Evolutionary conservation across 2,329 filamentous ascomycete genomes (phyloP), one percentile per base, ranked within the genome.

Genomic region (Camptophora hylomeconis): DNA sequence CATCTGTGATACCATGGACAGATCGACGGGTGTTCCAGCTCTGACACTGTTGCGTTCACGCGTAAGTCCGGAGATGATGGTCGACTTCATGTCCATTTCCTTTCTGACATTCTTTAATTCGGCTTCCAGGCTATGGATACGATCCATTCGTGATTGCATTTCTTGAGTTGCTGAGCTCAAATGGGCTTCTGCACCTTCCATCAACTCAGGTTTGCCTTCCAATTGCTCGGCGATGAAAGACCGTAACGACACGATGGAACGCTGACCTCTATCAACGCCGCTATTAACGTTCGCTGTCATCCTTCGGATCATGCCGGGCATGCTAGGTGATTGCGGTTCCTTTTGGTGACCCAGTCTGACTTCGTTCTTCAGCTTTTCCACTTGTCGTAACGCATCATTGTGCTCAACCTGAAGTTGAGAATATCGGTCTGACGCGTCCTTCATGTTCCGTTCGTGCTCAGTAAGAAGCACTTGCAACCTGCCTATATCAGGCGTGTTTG

Each of bases 21-120:
- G 92, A 48, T 98, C 89, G 49, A 93, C 76, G 5, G 84, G 80
- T 14, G 80, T 79, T 2, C 67, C 65, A 51, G 65, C 69, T 51
- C 87, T 83, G 58, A 94, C 67, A 57, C 84, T 94, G 3, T 83
- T 87, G 35, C 92, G 69, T 55, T 98, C 92, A 30, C 89, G 77
- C 3, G 89, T 92, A 39, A 98, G 65, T 5, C 89, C 89, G 17
- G 83, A 82, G 44, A 98, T 95, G 49, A 98, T 86, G 17, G 82
- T 81, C 64, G 87, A 84, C 69, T 98, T 98, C 38, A 72, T 76
- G 50, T 98, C 89, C 78, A 95, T 92, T 54, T 98, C 89, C 60
- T 84, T 93, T 61, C 82, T 89, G 13, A 84, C 72, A 3, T 73
- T 75, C 15, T 75, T 64, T 32, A 94, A 71, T 43, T 93, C 87